phyloP scores from a whole-genome alignment of 768 basidiomycete genomes.

The Boletus huronensis region DNA sequence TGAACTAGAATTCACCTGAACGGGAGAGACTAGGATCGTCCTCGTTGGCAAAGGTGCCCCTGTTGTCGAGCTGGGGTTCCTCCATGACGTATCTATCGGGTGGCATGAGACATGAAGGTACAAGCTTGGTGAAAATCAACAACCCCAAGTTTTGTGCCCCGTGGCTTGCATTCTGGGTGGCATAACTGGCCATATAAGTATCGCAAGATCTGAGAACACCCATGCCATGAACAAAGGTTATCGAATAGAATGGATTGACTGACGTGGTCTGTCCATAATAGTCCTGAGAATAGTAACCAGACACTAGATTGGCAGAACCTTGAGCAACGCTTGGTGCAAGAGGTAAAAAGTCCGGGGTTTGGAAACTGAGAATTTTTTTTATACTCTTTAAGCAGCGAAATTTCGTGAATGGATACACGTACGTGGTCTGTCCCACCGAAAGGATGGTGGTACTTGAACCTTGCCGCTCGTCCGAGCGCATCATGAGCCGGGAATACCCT shows the following conservation, averaged over 20 bases:
- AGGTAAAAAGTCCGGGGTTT: not conserved
- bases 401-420: conserved; percentile 2
- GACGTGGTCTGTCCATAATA: conserved; percentile 14
- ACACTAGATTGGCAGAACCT: not conserved
- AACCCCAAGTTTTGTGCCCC: conserved; percentile 11
- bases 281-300: conserved; percentile 1
- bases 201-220: not conserved
- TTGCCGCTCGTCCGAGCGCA: conserved; percentile 5
- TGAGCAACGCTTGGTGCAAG: not conserved
- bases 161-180: not conserved
- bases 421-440: conserved; percentile 7
- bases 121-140: conserved; percentile 8
- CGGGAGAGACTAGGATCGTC: conserved; percentile 1
- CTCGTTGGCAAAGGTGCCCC: not conserved
- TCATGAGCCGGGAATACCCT: not conserved
- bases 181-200: conserved; percentile 7
- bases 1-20: conserved; percentile 11
- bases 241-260: conserved; percentile 1
- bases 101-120: conserved; percentile 10
- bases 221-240: conserved; percentile 5
- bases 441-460: not conserved
- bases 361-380: conserved; percentile 6
- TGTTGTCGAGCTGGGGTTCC: not conserved
- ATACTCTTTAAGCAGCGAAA: not conserved
- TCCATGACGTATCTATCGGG: conserved; percentile 12